These are phyloP conservation scores for Aspergillus sclerotioniger DNA, from an alignment of 495 filamentous ascomycete genomes.

Conservation along the genomic window DNA sequence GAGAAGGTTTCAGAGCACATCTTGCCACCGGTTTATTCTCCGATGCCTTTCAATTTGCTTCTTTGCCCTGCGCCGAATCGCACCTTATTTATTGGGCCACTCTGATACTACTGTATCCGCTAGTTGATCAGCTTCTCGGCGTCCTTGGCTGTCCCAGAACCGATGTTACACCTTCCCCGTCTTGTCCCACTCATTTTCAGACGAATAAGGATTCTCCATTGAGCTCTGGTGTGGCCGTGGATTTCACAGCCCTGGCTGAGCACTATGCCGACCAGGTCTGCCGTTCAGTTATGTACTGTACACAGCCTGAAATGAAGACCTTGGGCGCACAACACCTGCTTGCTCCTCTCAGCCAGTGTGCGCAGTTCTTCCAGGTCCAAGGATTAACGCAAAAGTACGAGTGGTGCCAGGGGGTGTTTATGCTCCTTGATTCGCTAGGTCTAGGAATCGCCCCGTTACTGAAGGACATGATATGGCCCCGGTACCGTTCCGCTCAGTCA, in stretches of 20 bases:
- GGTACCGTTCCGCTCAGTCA: slow-evolving; percentile 18
- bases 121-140: slow-evolving; percentile 22
- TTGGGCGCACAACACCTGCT: slow-evolving; percentile 21
- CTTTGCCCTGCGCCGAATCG: slow-evolving; percentile 17
- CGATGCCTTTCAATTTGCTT: slow-evolving; percentile 16
- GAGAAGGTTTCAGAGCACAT: slow-evolving; percentile 15
- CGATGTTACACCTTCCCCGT: slow-evolving; percentile 6
- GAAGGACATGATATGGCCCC: slow-evolving; percentile 27
- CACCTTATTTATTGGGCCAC: slow-evolving; percentile 19
- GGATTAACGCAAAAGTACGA: slow-evolving; percentile 16
- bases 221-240: neutral
- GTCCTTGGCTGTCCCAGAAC: slow-evolving; percentile 8
- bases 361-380: slow-evolving; percentile 23
- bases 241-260: slow-evolving; percentile 16
- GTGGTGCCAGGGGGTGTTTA: slow-evolving; percentile 25
- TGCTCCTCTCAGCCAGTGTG: slow-evolving; percentile 22
- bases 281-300: slow-evolving; percentile 18
- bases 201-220: neutral
- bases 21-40: slow-evolving; percentile 14
- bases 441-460: slow-evolving; percentile 24
- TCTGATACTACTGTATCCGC: slow-evolving; percentile 22
- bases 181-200: neutral
- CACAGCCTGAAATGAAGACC: slow-evolving; percentile 26
- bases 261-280: slow-evolving; percentile 24
- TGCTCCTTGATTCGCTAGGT: slow-evolving; percentile 14